These are phyloP conservation scores for Acephala macrosclerotiorum DNA, from an alignment of 2,329 filamentous ascomycete species.

Conservation along the genomic window DNA sequence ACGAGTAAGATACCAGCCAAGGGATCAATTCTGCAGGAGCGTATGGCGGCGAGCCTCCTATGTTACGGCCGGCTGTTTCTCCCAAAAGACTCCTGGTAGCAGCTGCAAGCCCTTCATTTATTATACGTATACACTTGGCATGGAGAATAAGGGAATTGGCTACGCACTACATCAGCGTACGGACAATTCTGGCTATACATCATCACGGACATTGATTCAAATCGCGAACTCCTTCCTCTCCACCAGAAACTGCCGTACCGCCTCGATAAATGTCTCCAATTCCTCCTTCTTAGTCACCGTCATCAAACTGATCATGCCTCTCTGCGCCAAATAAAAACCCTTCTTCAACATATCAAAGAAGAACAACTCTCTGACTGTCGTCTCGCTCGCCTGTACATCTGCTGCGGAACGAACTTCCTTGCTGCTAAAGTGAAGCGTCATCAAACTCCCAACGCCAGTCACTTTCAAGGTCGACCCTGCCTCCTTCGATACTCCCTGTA, in stretches of 20 bases:
- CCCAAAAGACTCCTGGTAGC: too few relatives aligned
- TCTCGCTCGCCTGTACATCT: conserved; percentile 24
- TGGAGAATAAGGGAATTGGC: too few relatives aligned
- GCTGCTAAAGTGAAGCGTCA: conserved; percentile 29
- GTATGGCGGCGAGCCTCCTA: too few relatives aligned
- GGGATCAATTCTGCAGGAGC: too few relatives aligned
- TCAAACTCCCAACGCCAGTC: conserved; percentile 28
- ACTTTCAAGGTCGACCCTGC: conserved; percentile 20
- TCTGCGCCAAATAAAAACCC: conserved; percentile 25
- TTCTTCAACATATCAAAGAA: conserved; percentile 33
- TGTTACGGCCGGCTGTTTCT: too few relatives aligned
- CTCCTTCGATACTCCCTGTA: conserved; percentile 20
- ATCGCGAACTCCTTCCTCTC: conserved; percentile 19
- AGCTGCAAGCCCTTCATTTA: too few relatives aligned
- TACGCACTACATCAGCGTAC: too few relatives aligned
- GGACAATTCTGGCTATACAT: too few relatives aligned
- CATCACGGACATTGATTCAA: neutral
- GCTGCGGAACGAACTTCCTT: conserved; percentile 18
- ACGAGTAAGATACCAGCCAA: too few relatives aligned
- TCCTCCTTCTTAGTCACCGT: conserved; percentile 24
- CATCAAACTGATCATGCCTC: conserved; percentile 28
- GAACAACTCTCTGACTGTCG: conserved; percentile 27
- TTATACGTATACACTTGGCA: too few relatives aligned
- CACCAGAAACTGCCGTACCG: conserved; percentile 21
- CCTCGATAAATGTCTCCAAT: conserved; percentile 22